These are phyloP conservation scores for Ilyonectria destructans DNA, from an alignment of 2,329 filamentous ascomycete species.

Conservation along the genomic window DNA sequence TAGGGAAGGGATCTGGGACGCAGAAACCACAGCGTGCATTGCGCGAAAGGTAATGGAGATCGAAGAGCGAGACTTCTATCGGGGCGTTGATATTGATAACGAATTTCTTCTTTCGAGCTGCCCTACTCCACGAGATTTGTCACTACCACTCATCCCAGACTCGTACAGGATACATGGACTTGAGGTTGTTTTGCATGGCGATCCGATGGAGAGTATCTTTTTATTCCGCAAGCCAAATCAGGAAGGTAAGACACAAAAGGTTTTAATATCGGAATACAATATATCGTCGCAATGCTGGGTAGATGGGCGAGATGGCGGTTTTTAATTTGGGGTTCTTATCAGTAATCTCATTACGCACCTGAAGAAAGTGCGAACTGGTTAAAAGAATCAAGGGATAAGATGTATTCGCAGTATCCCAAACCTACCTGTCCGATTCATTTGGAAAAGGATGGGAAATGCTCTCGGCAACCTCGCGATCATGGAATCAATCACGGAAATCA, in stretches of 20 bases:
- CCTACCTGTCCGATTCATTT: too few relatives aligned
- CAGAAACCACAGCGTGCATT: slow-evolving; percentile 50
- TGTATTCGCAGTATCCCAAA: too few relatives aligned
- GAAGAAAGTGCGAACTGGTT: too few relatives aligned
- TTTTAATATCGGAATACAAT: slow-evolving; percentile 38
- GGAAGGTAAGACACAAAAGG: slow-evolving; percentile 22
- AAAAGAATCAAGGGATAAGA: too few relatives aligned
- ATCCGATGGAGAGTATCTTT: slow-evolving; percentile 41
- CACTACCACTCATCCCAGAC: slow-evolving; percentile 35
- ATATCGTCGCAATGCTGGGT: slow-evolving; percentile 33
- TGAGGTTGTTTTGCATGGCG: slow-evolving; percentile 39
- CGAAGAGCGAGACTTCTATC: slow-evolving; percentile 53
- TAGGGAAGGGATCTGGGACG: slow-evolving; percentile 62
- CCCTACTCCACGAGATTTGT: slow-evolving; percentile 27
- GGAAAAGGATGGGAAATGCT: too few relatives aligned
- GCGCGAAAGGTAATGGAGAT: slow-evolving; percentile 57
- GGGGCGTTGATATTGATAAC: slow-evolving; percentile 27
- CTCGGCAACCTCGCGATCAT: too few relatives aligned
- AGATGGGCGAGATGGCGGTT: slow-evolving; percentile 13
- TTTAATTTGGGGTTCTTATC: too few relatives aligned
- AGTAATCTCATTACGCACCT: too few relatives aligned
- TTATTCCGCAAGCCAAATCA: slow-evolving; percentile 38
- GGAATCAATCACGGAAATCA: too few relatives aligned
- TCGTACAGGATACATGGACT: slow-evolving; percentile 37
- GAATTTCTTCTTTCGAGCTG: slow-evolving; percentile 32